phyloP scores from a whole-genome alignment of 1,139 yeast species.

The Suhomyces maxii region DNA sequence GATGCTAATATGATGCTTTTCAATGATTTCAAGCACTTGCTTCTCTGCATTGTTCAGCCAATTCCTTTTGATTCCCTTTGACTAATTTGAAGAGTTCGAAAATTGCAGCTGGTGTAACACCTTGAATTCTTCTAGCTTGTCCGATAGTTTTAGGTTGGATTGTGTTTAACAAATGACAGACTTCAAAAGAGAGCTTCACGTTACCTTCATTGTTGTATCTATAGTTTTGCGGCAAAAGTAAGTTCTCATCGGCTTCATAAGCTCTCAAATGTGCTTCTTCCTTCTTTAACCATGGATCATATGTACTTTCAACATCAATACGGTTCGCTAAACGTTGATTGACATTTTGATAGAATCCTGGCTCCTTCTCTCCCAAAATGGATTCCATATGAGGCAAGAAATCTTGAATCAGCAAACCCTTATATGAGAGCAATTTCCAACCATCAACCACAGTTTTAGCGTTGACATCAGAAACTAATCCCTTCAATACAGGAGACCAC shows the following conservation, averaged over 20 bases:
- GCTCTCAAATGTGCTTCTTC: conserved; percentile 74
- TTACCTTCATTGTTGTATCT: conserved; percentile 57
- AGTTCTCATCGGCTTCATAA: conserved; percentile 77
- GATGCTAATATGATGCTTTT: too few relatives aligned
- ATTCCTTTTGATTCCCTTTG: conserved; percentile 27
- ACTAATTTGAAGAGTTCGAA: conserved; percentile 61
- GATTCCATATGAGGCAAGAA: conserved; percentile 33
- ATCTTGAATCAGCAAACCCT: conserved; percentile 31
- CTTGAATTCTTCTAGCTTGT: conserved; percentile 91
- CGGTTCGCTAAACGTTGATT: conserved; percentile 58
- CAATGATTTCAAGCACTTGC: background rate
- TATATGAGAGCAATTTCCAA: conserved; percentile 47
- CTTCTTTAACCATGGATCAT: conserved; percentile 75
- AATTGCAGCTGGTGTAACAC: conserved; percentile 85
- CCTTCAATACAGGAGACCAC: conserved; percentile 60
- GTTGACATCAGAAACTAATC: conserved; percentile 47
- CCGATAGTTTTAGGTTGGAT: conserved; percentile 89
- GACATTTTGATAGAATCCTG: conserved; percentile 26
- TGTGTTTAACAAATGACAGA: conserved; percentile 63
- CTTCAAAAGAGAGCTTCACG: conserved; percentile 68
- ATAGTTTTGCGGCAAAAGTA: conserved; percentile 63
- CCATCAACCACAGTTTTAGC: conserved; percentile 37
- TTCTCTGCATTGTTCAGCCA: conserved; percentile 12
- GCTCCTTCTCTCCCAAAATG: conserved; percentile 19
- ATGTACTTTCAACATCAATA: conserved; percentile 76